Base-by-base conservation (phyloP, 306 rosid genomes). In the Vigna nakashimae region DNA sequence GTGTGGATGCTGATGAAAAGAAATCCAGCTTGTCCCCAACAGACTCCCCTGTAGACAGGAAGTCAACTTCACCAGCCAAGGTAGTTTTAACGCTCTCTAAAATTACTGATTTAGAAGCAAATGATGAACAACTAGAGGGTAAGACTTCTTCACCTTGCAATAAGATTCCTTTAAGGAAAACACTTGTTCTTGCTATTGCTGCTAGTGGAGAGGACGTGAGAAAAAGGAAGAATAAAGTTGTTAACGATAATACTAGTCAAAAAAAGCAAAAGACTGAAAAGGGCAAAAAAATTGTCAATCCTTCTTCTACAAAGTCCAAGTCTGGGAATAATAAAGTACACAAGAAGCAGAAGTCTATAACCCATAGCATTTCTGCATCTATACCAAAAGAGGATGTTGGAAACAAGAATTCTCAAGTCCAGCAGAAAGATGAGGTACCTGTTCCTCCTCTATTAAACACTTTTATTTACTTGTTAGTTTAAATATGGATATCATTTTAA, bases 221-320 rank as follows among this genome's bases (percentile, higher is more conserved):
- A 78, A 92, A 92, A 85, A 86, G 97, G 89, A 91, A 92, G 80
- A 85, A 70, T 58, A 85, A 83, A 84, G 85, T 63, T 52, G 84
- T 76, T 57, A 77, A 64, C 77, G 79, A 72, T 42, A 84, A 75
- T 74, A 58, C 63, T 76, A 87, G 74, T 87, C 84, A 81, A 81
- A 91, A 91, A 89, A 96, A 90, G 89, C 77, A 32, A 18, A 91
- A 73, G 91, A 86, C 85, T 51, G 96, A 89, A 55, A 92, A 87
- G 87, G 89, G 90, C 60, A 90, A 93, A 82, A 43, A 73, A 65
- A 71, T 69, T 58, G 81, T 49, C 69, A 51, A 74, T 79, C 9
- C 81, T 79, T 83, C 91, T 48, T 82, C 91, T 49, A 73, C 81
- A 24, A 90, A 87, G 70, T 76, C 71, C 70, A 86, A 82, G 72